phyloP scores from a whole-genome alignment of 345 rosid species.

The Psidium friedrichsthalianum region DNA sequence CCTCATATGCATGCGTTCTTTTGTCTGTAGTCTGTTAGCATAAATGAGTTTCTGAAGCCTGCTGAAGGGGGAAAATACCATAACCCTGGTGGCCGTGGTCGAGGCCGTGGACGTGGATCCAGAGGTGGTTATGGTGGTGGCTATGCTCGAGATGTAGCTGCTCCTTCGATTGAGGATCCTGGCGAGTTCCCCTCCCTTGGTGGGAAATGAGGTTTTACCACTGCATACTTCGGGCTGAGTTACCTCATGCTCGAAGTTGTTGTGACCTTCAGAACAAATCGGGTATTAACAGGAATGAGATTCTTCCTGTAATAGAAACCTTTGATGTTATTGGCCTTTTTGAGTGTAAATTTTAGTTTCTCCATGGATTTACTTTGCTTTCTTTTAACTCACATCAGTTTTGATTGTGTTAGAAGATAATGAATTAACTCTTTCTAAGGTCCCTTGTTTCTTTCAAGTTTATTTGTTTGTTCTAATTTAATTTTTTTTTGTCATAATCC shows the following conservation, averaged over 20 bases:
- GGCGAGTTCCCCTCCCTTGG: constrained; percentile 91
- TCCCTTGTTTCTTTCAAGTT: neutral
- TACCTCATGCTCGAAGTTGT: constrained; percentile 3
- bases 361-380: neutral
- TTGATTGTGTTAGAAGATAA: neutral
- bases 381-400: neutral
- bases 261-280: neutral
- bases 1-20: neutral
- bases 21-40: constrained; percentile 58
- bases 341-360: neutral
- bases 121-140: constrained; percentile 37
- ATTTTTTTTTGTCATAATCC: neutral
- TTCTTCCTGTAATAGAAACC: constrained; percentile 15
- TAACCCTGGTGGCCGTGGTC: constrained; percentile 47
- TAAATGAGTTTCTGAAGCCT: constrained; percentile 93
- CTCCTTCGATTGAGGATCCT: constrained; percentile 68
- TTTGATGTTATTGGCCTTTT: neutral
- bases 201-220: constrained; percentile 48
- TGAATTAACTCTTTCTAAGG: neutral
- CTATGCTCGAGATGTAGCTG: constrained; percentile 24
- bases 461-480: neutral
- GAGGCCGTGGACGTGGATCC: constrained; percentile 49
- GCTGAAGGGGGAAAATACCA: constrained; percentile 66
- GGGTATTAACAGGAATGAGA: constrained; percentile 14
- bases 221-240: neutral